Base-by-base conservation (phyloP, 2,329 filamentous ascomycete species). In the Exutisphaerella laricina region DNA sequence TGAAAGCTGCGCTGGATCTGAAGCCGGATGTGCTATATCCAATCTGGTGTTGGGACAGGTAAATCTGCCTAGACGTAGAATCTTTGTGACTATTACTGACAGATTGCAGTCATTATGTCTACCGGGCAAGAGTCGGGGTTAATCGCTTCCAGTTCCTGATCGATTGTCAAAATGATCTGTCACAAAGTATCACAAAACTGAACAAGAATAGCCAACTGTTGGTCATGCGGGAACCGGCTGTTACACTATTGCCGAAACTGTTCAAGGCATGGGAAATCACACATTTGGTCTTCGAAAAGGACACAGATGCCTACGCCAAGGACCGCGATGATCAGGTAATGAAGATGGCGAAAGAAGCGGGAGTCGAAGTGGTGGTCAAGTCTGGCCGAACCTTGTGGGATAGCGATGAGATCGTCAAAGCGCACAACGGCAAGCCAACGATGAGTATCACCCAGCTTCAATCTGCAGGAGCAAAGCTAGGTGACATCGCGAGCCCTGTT, bases 71-170 rank as follows among this genome's bases (percentile, higher is more conserved):
- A 7, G 4, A 13, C n/a, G 6, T 12, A n/a, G 25, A 16, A 30
- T 16, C 7, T 8, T 9, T 5, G n/a, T 6, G 4, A 16, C 7
- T 18, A 17, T 9, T 33, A 12, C 33, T 35, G 33, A 35, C 12
- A 4, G 3, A 2, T 82, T 84, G 88, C 59, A 84, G 84, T 43
- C 82, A 88, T 60, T 88, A 88, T 59, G 82, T 88, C 18, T 88
- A 87, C 59, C 74, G 74, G 22, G 78, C 80, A 1, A 74, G 84
- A 44, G 83, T 82, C 4, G 82, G 82, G 0, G 68, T 78, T 6
- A 89, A 89, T 56, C 71, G 85, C 53, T 88, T 83, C 81, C 80
- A 85, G 55, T 88, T 82, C 57, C 64, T 87, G 69, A 71, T 88
- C 17, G 84, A 88, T 60, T 87, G 83, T 56, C 84, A 88, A 57